Conservation (phyloP, 2,329 filamentous ascomycete species). For the Paracoccidioides lutzii region DNA sequence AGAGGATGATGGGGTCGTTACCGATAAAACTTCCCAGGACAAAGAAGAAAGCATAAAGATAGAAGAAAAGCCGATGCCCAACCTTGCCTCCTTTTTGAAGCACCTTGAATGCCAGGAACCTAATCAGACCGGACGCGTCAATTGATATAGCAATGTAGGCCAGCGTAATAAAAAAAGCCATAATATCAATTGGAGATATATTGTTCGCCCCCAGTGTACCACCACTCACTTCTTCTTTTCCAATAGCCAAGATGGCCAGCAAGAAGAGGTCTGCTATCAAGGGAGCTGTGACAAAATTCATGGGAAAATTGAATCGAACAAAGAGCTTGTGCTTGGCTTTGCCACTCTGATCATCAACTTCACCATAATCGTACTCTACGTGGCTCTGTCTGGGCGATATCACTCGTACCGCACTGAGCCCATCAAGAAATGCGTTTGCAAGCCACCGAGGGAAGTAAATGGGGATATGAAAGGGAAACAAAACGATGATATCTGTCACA, state of each 20-base stretch:
- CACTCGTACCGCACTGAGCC: constrained; percentile 38
- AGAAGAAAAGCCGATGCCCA: constrained; percentile 58
- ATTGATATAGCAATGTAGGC: constrained; percentile 69
- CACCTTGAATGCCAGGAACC: constrained; percentile 58
- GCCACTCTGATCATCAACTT: constrained; percentile 16
- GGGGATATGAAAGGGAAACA: constrained; percentile 56
- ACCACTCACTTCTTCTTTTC: constrained; percentile 51
- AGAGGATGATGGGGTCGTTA: constrained; percentile 63
- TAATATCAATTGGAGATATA: constrained; percentile 59
- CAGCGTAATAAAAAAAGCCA: constrained; percentile 60
- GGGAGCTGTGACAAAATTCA: constrained; percentile 60
- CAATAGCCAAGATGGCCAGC: constrained; percentile 56
- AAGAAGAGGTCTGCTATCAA: constrained; percentile 59
- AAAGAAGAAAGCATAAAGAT: constrained; percentile 62
- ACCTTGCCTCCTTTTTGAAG: constrained; percentile 53
- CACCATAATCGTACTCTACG: constrained; percentile 12
- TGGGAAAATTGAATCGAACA: constrained; percentile 44
- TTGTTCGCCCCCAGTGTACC: constrained; percentile 53
- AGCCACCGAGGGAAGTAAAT: constrained; percentile 45
- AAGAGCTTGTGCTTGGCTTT: constrained; percentile 25
- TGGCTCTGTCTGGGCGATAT: constrained; percentile 33
- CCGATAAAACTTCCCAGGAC: constrained; percentile 54
- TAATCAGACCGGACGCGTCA: constrained; percentile 60
- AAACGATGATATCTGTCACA: constrained; percentile 49
- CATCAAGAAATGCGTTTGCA: constrained; percentile 33